Conservation (phyloP, 345 rosid genomes). For the Hevea brasiliensis region DNA sequence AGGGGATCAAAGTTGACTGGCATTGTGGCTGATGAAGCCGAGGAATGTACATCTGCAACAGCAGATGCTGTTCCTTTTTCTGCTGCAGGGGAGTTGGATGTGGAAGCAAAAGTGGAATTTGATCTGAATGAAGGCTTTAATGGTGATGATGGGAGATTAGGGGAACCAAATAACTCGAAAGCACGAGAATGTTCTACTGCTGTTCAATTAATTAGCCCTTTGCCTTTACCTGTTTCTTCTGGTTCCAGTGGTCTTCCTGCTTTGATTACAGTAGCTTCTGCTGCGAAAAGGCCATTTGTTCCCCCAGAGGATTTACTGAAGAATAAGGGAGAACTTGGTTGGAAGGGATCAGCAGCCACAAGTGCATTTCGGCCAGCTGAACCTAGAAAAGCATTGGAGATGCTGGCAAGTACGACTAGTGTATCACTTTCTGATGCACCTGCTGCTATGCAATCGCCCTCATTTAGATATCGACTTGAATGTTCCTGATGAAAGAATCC, state of each 20-base stretch:
- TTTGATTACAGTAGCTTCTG: conserved; percentile 81
- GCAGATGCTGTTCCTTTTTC: conserved; percentile 29
- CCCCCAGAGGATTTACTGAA: conserved; percentile 68
- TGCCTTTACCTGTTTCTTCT: too few relatives aligned
- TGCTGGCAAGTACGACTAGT: conserved; percentile 30
- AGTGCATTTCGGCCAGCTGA: conserved; percentile 98
- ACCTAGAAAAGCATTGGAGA: conserved; percentile 62
- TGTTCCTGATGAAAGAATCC: conserved; percentile 81
- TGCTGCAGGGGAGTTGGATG: conserved; percentile 34
- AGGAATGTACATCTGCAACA: conserved; percentile 39
- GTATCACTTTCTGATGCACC: conserved; percentile 38
- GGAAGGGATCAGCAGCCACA: conserved; percentile 99
- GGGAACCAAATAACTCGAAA: conserved; percentile 40
- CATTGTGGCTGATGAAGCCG: conserved; percentile 47
- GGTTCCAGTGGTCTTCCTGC: conserved; percentile 56
- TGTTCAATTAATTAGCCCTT: conserved; percentile 40
- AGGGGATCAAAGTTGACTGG: conserved; percentile 35
- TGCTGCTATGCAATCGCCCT: conserved; percentile 44
- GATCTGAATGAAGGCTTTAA: conserved; percentile 81
- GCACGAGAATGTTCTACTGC: conserved; percentile 38
- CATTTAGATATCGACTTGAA: conserved; percentile 76
- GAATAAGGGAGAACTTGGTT: conserved; percentile 69
- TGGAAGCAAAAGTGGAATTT: conserved; percentile 66
- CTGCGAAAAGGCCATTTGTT: conserved; percentile 84
- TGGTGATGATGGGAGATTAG: conserved; percentile 56